A percentile compares a stretch with the other conserved stretches of the same genome.
phyloP scores from a whole-genome alignment of 2,329 filamentous ascomycete species.

The Botryotinia globosa region DNA sequence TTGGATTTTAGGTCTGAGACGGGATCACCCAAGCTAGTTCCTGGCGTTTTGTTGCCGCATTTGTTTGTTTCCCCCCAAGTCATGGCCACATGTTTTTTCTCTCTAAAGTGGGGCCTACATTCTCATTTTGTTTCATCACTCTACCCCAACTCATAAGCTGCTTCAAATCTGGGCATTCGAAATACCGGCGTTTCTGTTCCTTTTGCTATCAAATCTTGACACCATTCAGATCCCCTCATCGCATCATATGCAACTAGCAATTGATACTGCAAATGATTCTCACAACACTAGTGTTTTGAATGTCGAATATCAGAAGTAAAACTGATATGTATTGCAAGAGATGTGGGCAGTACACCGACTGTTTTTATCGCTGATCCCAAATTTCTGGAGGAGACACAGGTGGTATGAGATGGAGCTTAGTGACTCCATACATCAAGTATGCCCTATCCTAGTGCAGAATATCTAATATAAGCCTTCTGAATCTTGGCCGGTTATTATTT shows the following conservation, averaged over 20 bases:
- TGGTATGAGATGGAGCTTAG: not conserved
- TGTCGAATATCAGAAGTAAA: not conserved
- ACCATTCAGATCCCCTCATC: not conserved
- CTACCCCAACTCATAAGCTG: not conserved
- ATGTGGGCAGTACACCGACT: not conserved
- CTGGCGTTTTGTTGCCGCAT: not conserved
- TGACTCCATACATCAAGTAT: not conserved
- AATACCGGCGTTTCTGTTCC: not conserved
- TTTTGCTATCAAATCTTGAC: not conserved
- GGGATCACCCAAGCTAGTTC: not conserved
- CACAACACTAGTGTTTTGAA: not conserved
- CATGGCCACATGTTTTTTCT: not conserved
- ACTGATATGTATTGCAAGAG: not conserved
- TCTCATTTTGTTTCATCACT: not conserved
- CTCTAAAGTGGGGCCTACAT: not conserved
- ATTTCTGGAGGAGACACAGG: not conserved
- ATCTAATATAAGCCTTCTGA: not conserved
- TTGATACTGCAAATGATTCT: not conserved
- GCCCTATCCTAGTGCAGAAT: not conserved
- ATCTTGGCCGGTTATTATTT: not conserved
- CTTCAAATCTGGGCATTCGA: not conserved
- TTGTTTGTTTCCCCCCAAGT: not conserved
- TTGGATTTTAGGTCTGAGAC: not conserved
- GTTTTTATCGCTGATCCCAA: not conserved
- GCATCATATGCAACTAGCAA: not conserved